Conservation (phyloP, 2,329 filamentous ascomycete genomes). For the Fusarium albidum region DNA sequence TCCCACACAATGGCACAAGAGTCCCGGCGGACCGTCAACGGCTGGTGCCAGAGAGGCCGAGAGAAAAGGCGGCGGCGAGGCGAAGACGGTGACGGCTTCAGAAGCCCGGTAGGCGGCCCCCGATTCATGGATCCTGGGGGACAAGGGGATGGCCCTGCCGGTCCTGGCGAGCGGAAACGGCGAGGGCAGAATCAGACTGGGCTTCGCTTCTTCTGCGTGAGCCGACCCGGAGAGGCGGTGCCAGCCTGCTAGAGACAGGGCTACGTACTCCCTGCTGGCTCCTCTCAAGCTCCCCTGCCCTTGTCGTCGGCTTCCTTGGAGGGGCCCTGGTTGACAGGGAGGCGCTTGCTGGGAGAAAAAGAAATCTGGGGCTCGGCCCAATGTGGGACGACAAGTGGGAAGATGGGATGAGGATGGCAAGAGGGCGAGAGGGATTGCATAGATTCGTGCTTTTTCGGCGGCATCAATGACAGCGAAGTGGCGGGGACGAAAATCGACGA, state of each 20-base stretch:
- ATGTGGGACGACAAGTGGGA: slow-evolving; percentile 20
- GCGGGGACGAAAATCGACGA: slow-evolving; percentile 8
- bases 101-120: slow-evolving; percentile 10
- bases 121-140: slow-evolving; percentile 23
- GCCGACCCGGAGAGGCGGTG: slow-evolving; percentile 33
- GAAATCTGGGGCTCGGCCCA: slow-evolving; percentile 20
- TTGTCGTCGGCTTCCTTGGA: slow-evolving; percentile 17
- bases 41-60: slow-evolving; percentile 10
- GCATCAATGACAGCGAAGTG: slow-evolving; percentile 2
- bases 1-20: slow-evolving; percentile 15
- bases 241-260: slow-evolving; percentile 30
- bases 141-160: slow-evolving; percentile 14
- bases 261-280: slow-evolving; percentile 33
- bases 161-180: neutral
- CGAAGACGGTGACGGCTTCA: slow-evolving; percentile 2
- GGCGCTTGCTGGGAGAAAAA: neutral
- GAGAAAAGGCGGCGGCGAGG: slow-evolving; percentile 2
- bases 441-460: neutral
- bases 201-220: slow-evolving; percentile 3
- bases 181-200: slow-evolving; percentile 20
- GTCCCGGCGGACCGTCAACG: neutral
- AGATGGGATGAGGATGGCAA: slow-evolving; percentile 19
- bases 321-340: slow-evolving; percentile 15
- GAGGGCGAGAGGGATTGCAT: slow-evolving; percentile 9
- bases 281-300: slow-evolving; percentile 18